These are phyloP conservation scores for Beauveria sp. DNA, from an alignment of 2,329 filamentous ascomycete species.

Conservation along the genomic window DNA sequence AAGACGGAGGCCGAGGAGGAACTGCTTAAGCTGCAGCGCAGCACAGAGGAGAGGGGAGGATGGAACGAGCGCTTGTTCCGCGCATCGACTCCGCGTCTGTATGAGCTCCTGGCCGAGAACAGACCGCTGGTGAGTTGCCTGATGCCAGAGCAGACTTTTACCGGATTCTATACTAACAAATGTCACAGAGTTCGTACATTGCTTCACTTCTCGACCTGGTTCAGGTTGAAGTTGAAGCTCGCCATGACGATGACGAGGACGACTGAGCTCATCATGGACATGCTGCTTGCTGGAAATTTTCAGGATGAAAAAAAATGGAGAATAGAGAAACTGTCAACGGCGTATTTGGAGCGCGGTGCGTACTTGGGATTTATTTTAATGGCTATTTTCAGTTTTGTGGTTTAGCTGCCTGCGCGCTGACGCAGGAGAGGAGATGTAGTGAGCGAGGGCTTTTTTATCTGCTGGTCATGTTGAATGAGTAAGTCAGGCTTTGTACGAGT, in stretches of 20 bases:
- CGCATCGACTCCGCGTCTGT: slow-evolving; percentile 55
- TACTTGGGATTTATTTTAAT: not conserved
- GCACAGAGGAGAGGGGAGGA: slow-evolving; percentile 40
- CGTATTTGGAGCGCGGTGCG: slow-evolving; percentile 2
- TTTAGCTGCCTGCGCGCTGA: not conserved
- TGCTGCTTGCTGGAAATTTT: not conserved
- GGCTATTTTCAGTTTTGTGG: not conserved
- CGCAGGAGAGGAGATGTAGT: not conserved
- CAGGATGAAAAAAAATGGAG: not conserved
- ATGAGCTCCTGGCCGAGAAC: slow-evolving; percentile 65
- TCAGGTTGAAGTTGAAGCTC: slow-evolving; percentile 21
- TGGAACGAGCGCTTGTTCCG: slow-evolving; percentile 65
- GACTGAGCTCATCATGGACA: not conserved
- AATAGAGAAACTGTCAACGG: not conserved
- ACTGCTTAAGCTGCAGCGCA: slow-evolving; percentile 40
- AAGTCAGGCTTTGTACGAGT: not conserved
- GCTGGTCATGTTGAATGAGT: not conserved
- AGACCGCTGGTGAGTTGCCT: slow-evolving; percentile 43
- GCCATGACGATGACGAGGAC: slow-evolving; percentile 14
- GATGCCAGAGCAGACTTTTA: not conserved
- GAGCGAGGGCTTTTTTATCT: not conserved
- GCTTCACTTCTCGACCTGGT: slow-evolving; percentile 33
- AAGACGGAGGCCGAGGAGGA: slow-evolving; percentile 54
- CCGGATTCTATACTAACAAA: slow-evolving; percentile 5
- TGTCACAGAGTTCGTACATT: slow-evolving; percentile 30